Evolutionary conservation across 2,329 filamentous ascomycete genomes (phyloP), one percentile per base, ranked within the genome.

Genomic region (Diaporthe nobilis): DNA sequence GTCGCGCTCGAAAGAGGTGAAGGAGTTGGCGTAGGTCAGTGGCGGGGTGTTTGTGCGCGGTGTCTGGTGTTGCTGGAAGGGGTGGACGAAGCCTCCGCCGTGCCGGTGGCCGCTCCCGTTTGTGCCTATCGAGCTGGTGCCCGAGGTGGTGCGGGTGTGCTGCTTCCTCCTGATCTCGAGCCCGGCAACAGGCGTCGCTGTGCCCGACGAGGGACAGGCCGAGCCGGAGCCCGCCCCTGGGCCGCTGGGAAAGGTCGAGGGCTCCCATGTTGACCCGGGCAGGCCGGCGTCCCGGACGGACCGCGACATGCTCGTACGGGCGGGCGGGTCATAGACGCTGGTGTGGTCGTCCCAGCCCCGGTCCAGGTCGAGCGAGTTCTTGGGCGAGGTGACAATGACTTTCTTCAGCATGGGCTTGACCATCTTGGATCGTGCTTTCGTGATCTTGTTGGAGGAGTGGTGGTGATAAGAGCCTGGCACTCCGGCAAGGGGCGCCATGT

Each of bases 391-490:
- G 49, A 86, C 84, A 15, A 75, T 73, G 57, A 75, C 73, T 76
- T 92, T 92, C 82, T 91, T 92, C 72, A 93, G 84, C 60, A 92
- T 92, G 13, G 91, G 91, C 83, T 92, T 92, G 78, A 91, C 89
- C 76, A 85, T 85, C 75, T 84, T 85, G 79, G 87, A 88, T 72
- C 83, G 86, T 85, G 85, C 80, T 81, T 90, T 91, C 80, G 85
- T 83, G 75, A 85, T 82, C 79, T 85, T 87, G 77, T 81, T 81
- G 47, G 63, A 63, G 3, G 28, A 51, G 73, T 79, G 77, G 63
- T 79, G 77, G 65, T 71, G 49, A 49, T 74, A 49, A 58, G 71
- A 80, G 63, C 79, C 82, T 73, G 81, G 78, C 58, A 83, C 78
- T 37, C 80, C 81, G 25, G 82, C 81, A 61, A 85, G 81, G 34